Conservation (phyloP, 257 asterid genomes). For the Handroanthus guayacan region DNA sequence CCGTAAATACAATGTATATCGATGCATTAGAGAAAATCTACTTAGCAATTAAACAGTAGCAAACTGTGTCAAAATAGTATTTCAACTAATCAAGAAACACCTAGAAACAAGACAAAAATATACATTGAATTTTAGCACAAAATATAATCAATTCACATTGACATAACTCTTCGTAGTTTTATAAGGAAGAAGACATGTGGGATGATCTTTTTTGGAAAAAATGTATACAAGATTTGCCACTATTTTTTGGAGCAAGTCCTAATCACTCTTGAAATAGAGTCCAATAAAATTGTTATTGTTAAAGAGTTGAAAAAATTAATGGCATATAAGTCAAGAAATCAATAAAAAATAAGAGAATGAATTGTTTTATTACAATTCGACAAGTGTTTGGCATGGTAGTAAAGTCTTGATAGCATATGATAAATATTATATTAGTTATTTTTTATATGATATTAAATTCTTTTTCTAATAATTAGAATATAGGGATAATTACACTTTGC, state of each 20-base stretch:
- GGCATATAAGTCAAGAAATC: conserved; percentile 9
- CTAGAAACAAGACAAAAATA: conserved; percentile 2
- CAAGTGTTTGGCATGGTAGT: too few relatives aligned
- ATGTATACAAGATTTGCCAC: conserved; percentile 12
- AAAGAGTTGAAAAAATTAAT: neutral
- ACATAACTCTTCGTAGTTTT: neutral
- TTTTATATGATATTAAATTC: too few relatives aligned
- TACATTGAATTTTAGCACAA: conserved; percentile 1
- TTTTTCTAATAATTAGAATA: too few relatives aligned
- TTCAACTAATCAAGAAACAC: neutral
- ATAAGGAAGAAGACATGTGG: neutral
- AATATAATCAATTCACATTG: neutral
- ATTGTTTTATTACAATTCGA: too few relatives aligned
- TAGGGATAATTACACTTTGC: too few relatives aligned
- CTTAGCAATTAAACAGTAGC: too few relatives aligned
- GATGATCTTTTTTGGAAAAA: neutral
- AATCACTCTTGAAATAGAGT: neutral
- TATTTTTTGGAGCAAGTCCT: neutral
- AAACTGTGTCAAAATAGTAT: too few relatives aligned
- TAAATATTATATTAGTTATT: too few relatives aligned
- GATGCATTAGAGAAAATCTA: too few relatives aligned
- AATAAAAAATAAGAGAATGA: neutral
- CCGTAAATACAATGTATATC: too few relatives aligned
- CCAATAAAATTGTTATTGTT: neutral
- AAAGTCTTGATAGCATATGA: too few relatives aligned